Base-by-base conservation (phyloP, 1,139 yeast genomes). In the Scheffersomyces illinoinensis region DNA sequence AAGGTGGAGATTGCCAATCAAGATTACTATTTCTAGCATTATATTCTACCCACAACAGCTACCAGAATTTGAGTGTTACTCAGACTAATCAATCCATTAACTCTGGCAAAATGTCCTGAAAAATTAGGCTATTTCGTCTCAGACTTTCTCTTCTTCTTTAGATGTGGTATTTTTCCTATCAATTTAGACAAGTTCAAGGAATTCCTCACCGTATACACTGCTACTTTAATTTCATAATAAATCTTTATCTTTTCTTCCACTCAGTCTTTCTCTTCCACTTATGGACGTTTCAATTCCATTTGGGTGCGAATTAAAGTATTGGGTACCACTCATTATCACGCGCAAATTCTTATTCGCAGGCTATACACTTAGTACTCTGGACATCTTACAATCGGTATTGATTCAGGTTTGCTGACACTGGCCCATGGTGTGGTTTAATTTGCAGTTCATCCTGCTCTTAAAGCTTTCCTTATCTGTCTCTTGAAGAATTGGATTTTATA, bases 391-490 rank as follows among this genome's bases (percentile, higher is more conserved):
- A 12, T 17, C 10, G 43, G 14, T 33, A 5, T 33, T 14, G 4
- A 17, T 2, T 33, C 2, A 8, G 14, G 14, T 33, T 33, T 4
- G 43, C 43, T 33, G 17, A 24, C 33, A 8, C 33, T 24, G 33
- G 10, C 33, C 4, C 33, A 24, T 24, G 33, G 10, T 24, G 10
- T 24, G 33, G 10, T 24, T 24, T 33, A 12, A 33, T 53, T 51
- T 56, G 53, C 20, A 53, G 23, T 56, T 20, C 50, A 48, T 21
- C 48, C 48, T 55, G 51, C 18, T 18, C 53, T 24, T 50, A 50
- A 51, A 53, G 24, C 33, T 53, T 53, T 56, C 54, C 52, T 43
- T 52, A 54, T 24, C 33, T 21, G 21, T 21, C 21, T 21, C 21
- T 4, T 21, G 21, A 3, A 21, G 21, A 3, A 21, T 21, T 21